phyloP scores from a whole-genome alignment of 371 early-diverging fungal genomes.

The Cladochytrium tenue region DNA sequence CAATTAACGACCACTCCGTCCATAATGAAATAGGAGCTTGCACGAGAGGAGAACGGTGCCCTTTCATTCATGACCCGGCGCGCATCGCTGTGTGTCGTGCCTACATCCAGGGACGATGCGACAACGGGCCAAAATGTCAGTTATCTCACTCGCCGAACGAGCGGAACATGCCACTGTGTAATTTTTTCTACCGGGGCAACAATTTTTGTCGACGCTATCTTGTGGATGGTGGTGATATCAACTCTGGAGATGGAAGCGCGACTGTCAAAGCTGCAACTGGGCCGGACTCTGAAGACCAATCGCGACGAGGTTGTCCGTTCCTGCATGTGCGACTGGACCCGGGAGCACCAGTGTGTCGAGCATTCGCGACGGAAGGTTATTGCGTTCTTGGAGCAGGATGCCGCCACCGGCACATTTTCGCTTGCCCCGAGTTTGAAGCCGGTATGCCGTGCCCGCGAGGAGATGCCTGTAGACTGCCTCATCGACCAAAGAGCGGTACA shows the following conservation, averaged over 20 bases:
- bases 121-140: slow-evolving; percentile 20
- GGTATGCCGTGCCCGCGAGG: slow-evolving; percentile 34
- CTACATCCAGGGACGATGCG: slow-evolving; percentile 31
- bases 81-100: slow-evolving; percentile 34
- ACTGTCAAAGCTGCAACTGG: slow-evolving; percentile 18
- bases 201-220: not conserved
- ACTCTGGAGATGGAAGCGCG: not conserved
- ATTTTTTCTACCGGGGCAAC: slow-evolving; percentile 40
- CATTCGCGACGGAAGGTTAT: slow-evolving; percentile 46
- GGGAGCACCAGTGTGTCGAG: slow-evolving; percentile 45
- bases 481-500: slow-evolving; percentile 13
- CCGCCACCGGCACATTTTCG: slow-evolving; percentile 45
- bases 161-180: slow-evolving; percentile 46
- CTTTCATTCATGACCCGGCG: slow-evolving; percentile 35
- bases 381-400: slow-evolving; percentile 48
- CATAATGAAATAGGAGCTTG: slow-evolving; percentile 32
- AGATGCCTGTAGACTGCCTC: slow-evolving; percentile 41
- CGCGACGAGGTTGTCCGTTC: slow-evolving; percentile 34
- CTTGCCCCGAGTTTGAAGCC: slow-evolving; percentile 57
- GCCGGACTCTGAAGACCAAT: slow-evolving; percentile 14
- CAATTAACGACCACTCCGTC: not conserved
- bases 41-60: slow-evolving; percentile 26
- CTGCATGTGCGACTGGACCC: slow-evolving; percentile 44
- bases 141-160: slow-evolving; percentile 46
- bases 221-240: not conserved